Evolutionary conservation across 2,329 filamentous ascomycete genomes (phyloP).

Genomic region (Thermomyces lanuginosus): DNA sequence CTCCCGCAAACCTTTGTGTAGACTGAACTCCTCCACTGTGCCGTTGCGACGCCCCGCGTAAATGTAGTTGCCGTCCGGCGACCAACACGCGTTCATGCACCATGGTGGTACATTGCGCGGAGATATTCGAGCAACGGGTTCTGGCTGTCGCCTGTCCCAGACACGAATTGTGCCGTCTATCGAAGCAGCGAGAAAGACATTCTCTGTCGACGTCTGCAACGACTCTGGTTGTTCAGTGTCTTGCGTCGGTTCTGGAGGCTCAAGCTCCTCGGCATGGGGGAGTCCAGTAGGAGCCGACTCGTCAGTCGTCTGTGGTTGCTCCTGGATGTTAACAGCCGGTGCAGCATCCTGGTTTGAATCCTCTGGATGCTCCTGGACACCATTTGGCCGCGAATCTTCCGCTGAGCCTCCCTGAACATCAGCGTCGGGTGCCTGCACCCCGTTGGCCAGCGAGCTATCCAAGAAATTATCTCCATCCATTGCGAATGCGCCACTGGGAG

Average conservation of each 20-base stretch:
- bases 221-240: slow-evolving; percentile 13
- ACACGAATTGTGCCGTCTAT: slow-evolving; percentile 33
- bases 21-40: slow-evolving; percentile 83
- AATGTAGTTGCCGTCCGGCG: slow-evolving; percentile 83
- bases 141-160: slow-evolving; percentile 45
- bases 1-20: slow-evolving; percentile 62
- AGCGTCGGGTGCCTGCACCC: slow-evolving; percentile 37
- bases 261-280: slow-evolving; percentile 27
- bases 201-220: slow-evolving; percentile 42
- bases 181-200: slow-evolving; percentile 67
- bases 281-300: slow-evolving; percentile 20
- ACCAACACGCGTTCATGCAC: slow-evolving; percentile 98
- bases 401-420: slow-evolving; percentile 20
- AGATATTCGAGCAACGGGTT: slow-evolving; percentile 63
- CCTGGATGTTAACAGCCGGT: not conserved
- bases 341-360: slow-evolving; percentile 6
- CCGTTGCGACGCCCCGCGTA: slow-evolving; percentile 83
- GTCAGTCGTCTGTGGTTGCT: slow-evolving; percentile 6
- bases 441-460: slow-evolving; percentile 53
- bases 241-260: slow-evolving; percentile 11
- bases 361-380: slow-evolving; percentile 8
- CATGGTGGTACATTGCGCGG: slow-evolving; percentile 71
- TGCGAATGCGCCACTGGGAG: slow-evolving; percentile 46
- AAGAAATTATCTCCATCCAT: slow-evolving; percentile 79
- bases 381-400: slow-evolving; percentile 10